These are phyloP conservation scores for Astragalus membranaceus DNA, from an alignment of 306 rosid genomes.

Conservation along the genomic window DNA sequence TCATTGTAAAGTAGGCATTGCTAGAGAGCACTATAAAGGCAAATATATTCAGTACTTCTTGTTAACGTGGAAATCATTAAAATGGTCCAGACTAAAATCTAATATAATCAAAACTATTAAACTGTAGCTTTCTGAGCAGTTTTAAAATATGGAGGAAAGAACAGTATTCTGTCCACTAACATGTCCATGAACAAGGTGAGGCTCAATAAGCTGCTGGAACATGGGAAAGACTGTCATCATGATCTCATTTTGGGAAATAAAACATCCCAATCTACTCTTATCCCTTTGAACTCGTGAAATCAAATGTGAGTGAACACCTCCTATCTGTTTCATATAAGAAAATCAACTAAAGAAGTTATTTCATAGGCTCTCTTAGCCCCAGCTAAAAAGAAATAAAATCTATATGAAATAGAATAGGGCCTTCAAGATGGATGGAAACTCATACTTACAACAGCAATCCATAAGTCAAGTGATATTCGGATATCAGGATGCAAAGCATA, in stretches of 20 bases:
- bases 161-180: conserved; percentile 46
- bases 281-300: conserved; percentile 99
- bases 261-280: conserved; percentile 88
- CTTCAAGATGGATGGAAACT: conserved; percentile 13
- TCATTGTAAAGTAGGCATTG: conserved; percentile 3
- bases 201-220: conserved; percentile 97
- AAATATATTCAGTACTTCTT: not conserved
- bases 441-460: conserved; percentile 92
- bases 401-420: conserved; percentile 16
- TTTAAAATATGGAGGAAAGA: not conserved
- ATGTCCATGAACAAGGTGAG: conserved; percentile 97
- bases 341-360: conserved; percentile 11
- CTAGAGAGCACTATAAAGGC: not conserved
- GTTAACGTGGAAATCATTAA: not conserved
- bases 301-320: conserved; percentile 99
- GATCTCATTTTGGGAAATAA: conserved; percentile 89
- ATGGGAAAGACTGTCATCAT: conserved; percentile 96
- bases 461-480: conserved; percentile 83
- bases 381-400: not conserved
- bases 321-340: conserved; percentile 59
- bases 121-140: not conserved
- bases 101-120: not conserved
- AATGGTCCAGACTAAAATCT: conserved; percentile 12
- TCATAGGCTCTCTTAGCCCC: conserved; percentile 8
- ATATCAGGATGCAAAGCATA: conserved; percentile 98